Evolutionary conservation across 768 basidiomycete species (phyloP), one percentile per base, ranked within the genome.

Genomic region (Neoboletus brunneissimus): DNA sequence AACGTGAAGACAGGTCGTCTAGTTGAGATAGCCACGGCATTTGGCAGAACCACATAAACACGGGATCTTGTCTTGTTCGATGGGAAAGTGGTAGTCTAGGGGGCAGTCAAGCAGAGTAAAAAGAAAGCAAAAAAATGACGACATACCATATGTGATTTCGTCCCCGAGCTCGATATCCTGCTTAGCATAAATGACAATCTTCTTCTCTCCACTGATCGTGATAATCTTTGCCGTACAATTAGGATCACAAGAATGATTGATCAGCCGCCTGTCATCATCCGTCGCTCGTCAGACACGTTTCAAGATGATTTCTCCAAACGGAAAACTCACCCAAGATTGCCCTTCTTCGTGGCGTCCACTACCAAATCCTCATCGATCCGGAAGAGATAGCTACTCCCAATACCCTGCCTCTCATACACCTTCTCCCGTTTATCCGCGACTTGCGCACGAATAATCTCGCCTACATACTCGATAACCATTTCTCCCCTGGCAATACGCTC

Each of bases 401-500:
- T 99, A 2, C 97, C 97, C 68, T 94, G 93, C 51, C 94, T 82
- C 76, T 98, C 93, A 70, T 99, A 99, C 63, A 87, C 84, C 78
- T 97, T 96, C 79, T 99, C 97, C 48, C 97, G 82, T 71, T 94
- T 93, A 64, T 98, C 97, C 27, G 97, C 97, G 12, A 98, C 92
- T 65, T 91, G 89, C 43, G 94, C 92, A 11, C 97, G 82, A 61
- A 98, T 94, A 60, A 98, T 82, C 79, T 99, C 97, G 20, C 97
- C 97, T 8, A 99, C 97, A 67, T 99, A 99, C 76, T 99, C 97
- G 73, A 98, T 98, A 31, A 99, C 96, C 94, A 99, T 98, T 76
- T 99, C 97, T 5, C 94, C 94, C 37, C 83, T 77, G 7, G 89
- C 84, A 62, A 99, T 98, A 67, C 85, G 84, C 77, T 99, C 97